Base-by-base conservation (phyloP, 2,329 filamentous ascomycete genomes). In the Xylaria sp. region DNA sequence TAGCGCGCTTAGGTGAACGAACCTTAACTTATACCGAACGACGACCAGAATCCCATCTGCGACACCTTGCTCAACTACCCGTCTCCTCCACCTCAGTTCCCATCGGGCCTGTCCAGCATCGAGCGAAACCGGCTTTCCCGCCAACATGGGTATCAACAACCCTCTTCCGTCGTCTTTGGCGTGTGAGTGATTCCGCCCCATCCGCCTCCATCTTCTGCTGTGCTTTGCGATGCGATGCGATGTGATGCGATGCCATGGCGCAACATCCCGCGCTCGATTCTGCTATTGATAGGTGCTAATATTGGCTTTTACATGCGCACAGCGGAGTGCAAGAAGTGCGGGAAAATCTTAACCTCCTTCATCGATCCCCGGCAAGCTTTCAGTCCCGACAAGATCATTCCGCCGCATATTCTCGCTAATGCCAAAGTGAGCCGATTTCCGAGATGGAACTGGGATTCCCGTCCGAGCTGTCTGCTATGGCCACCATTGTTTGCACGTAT, bases 301-400 rank as follows among this genome's bases (percentile, higher is more conserved):
- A 54, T 48, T 41, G 31, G 31, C 55, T 12, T 12, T 44, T 28
- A 10, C 37, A 13, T 37, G 25, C 25, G 23, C 50, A 75, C 82
- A 98, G 95, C 94, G 85, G 96, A 99, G 85, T 98, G 96, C 84
- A 96, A 92, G 82, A 99, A 99, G 84, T 96, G 94, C 80, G 92
- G 92, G 79, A 97, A 97, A 86, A 98, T 98, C 78, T 88, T 99
- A 75, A 89, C 92, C 55, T 97, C 94, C 13, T 99, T 99, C 80
- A 89, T 98, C 80, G 96, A 98, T 80, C 96, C 96, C 23, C 89
- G 91, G 78, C 95, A 98, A 84, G 85, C 95, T 23, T 97, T 98
- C 81, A 94, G 95, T 6, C 95, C 96, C 65, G 96, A 98, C 82
- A 98, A 98, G 82, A 91, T 99, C 80, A 99, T 99, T 76, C 96